Base-by-base conservation (phyloP, 306 rosid species). In the Psophocarpus tetragonolobus region DNA sequence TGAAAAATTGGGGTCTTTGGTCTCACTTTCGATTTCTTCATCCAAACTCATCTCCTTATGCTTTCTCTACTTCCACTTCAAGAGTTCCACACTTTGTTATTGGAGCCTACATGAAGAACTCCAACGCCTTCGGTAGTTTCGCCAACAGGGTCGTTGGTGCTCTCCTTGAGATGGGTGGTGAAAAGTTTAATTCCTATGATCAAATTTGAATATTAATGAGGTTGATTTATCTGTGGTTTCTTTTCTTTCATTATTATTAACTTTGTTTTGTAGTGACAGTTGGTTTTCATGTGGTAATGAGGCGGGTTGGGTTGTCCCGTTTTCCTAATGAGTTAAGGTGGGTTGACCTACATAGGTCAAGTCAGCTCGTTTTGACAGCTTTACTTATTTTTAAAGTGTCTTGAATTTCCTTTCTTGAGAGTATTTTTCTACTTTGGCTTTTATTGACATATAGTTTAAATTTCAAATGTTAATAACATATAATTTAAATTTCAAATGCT, bases 141-240 rank as follows among this genome's bases (percentile, higher is more conserved):
- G 93, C 86, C 36, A 95, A 17, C 83, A 92, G 84, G 77, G 92
- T 95, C 79, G 84, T 95, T 35, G 98, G 98, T 4, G 88, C 97
- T 1, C 96, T 95, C 29, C 98, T 97, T 0, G 26, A 48, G 62
- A 36, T 32, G 20, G 87, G 97, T 88, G 82, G 50, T 23, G 0
- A 23, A 29, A 36, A 21, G 4, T 75, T 63, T 20, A 2, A 11
- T 78, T 26, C 68, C 51, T 14, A 60, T 38, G 39, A 48, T 69
- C 41, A 38, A 69, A 60, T n/a, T 64, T 56, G 38, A 54, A 18
- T 14, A 5, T 71, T 33, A 13, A 2, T 18, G 41, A 29, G 18
- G 27, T 10, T 67, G 32, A 24, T 58, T 77, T 38, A 24, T 24
- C 2, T 10, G 20, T 20, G n/a, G n/a, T 30, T 1, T 23, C 0